These are phyloP conservation scores for Phyllosticta ampelicida DNA, from an alignment of 2,329 filamentous ascomycete species.

Conservation along the genomic window DNA sequence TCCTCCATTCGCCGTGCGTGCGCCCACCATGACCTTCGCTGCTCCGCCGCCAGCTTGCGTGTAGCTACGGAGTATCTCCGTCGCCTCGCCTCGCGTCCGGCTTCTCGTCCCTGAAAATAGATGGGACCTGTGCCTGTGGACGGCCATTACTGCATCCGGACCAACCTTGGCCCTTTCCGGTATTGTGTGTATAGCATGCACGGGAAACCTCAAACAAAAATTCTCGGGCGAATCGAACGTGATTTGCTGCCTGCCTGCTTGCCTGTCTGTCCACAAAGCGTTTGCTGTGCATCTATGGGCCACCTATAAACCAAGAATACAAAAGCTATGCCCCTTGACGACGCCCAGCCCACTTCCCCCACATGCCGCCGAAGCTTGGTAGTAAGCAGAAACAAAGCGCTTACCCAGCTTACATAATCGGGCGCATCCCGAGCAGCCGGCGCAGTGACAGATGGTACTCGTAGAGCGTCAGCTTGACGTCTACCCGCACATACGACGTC, in stretches of 20 bases:
- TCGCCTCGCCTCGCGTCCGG: no score
- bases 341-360: background rate
- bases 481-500: conserved; percentile 43
- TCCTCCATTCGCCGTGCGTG: background rate
- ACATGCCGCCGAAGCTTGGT: background rate
- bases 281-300: background rate
- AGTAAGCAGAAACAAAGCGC: background rate
- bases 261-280: background rate
- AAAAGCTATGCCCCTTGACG: background rate
- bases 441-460: conserved; percentile 45
- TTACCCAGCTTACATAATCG: conserved; percentile 13
- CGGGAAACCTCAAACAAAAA: background rate
- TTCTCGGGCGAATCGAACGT: background rate
- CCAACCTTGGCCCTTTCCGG: background rate
- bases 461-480: conserved; percentile 48
- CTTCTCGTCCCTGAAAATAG: background rate
- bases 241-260: background rate
- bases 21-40: background rate
- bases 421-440: conserved; percentile 37
- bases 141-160: background rate
- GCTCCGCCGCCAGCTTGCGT: background rate
- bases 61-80: background rate
- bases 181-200: background rate
- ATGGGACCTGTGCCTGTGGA: background rate
- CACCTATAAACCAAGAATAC: background rate